Evolutionary conservation across 1,284 basidiomycete species (phyloP).

Genomic region (Rhodotorula sp.): DNA sequence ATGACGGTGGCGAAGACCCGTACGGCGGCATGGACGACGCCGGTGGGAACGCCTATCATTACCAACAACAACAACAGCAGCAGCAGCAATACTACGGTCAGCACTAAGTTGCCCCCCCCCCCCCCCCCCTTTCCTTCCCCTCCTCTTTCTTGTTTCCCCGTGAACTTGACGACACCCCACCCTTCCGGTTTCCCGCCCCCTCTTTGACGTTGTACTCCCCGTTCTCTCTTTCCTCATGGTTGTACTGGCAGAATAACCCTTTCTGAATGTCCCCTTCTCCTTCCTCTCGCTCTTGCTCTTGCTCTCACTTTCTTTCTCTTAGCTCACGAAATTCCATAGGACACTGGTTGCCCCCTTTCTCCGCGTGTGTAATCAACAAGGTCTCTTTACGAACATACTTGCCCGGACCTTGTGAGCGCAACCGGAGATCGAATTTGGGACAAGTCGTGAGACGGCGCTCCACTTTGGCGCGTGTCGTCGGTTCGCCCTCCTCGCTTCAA

Average conservation of each 20-base stretch:
- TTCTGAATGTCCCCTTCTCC: too few species aligned
- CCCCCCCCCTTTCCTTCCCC: not conserved
- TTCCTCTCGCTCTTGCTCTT: too few species aligned
- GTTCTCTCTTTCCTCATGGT: not conserved
- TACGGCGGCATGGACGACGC: constrained; percentile 24
- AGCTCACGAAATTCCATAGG: not conserved
- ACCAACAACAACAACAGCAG: not conserved
- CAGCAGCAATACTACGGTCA: not conserved
- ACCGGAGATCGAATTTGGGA: too few species aligned
- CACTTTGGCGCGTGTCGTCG: not conserved
- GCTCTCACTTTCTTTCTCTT: not conserved
- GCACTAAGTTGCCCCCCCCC: not conserved
- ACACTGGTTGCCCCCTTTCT: too few species aligned
- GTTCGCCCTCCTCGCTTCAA: too few species aligned
- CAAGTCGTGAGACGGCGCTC: not conserved
- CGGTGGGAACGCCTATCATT: not conserved
- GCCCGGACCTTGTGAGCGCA: too few species aligned
- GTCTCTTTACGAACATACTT: too few species aligned
- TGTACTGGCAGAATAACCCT: not conserved
- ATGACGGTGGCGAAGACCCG: constrained; percentile 16
- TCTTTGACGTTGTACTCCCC: not conserved
- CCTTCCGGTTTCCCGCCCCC: too few species aligned
- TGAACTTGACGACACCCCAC: not conserved
- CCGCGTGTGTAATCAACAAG: too few species aligned
- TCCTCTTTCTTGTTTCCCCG: not conserved